Percentiles rank a stretch among this genome's conserved stretches.
Evolutionary conservation across 2,329 filamentous ascomycete species (phyloP).

Genomic region (Trichoderma atroviride): DNA sequence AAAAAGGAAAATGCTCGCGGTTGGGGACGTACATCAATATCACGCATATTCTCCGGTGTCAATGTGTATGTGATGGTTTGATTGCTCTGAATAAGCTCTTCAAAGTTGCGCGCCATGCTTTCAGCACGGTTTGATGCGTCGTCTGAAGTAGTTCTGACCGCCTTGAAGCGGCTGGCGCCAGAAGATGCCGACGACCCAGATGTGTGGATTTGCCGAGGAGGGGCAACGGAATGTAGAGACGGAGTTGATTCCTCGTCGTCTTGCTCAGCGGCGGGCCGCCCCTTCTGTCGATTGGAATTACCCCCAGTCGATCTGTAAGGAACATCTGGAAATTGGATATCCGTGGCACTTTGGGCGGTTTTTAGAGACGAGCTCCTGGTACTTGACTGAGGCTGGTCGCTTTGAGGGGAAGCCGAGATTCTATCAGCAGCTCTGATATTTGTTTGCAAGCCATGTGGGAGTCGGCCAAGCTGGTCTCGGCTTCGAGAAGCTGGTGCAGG

Average conservation of each 20-base stretch:
- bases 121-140: conserved; percentile 52
- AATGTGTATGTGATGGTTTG: conserved; percentile 82
- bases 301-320: conserved; percentile 38
- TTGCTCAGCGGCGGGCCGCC: conserved; percentile 46
- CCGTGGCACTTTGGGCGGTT: conserved; percentile 39
- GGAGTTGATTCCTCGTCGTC: conserved; percentile 40
- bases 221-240: conserved; percentile 31
- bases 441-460: conserved; percentile 24
- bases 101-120: conserved; percentile 69
- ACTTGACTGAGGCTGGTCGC: conserved; percentile 30
- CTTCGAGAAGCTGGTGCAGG: conserved; percentile 3
- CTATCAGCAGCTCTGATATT: conserved; percentile 30
- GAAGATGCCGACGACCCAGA: conserved; percentile 56
- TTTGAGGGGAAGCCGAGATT: conserved; percentile 28
- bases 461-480: conserved; percentile 15
- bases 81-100: conserved; percentile 79
- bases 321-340: conserved; percentile 39
- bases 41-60: conserved; percentile 77
- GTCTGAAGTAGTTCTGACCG: conserved; percentile 59
- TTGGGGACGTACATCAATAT: conserved; percentile 64
- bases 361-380: conserved; percentile 44
- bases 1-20: background rate
- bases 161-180: conserved; percentile 48
- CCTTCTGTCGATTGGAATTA: conserved; percentile 35
- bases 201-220: conserved; percentile 47